Percentiles rank a stretch among this genome's conserved stretches.
phyloP scores from a whole-genome alignment of 2,329 filamentous ascomycete species.

The Trichoderma sp. region DNA sequence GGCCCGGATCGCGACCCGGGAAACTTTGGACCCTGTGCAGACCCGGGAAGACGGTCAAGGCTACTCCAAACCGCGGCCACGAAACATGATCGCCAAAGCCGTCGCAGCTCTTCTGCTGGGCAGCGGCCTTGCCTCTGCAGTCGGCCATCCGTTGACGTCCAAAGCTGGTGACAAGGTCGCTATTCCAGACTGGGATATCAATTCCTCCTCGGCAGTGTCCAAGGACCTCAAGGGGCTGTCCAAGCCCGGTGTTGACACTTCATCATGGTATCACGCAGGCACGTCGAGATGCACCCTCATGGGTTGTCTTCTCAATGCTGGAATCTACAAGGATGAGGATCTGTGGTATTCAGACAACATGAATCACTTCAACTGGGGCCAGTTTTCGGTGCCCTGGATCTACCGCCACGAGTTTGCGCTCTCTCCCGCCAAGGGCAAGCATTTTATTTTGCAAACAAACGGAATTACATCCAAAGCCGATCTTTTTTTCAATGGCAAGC shows the following conservation, averaged over 20 bases:
- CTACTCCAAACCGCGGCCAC: background rate
- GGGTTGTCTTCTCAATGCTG: constrained; percentile 53
- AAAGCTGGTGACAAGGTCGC: constrained; percentile 29
- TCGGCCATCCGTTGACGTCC: constrained; percentile 25
- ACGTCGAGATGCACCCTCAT: constrained; percentile 53
- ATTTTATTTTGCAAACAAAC: constrained; percentile 55
- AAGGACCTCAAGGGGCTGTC: constrained; percentile 42
- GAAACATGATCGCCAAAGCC: constrained; percentile 17
- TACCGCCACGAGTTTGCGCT: constrained; percentile 55
- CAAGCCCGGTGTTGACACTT: constrained; percentile 42
- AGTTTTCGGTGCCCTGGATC: constrained; percentile 56
- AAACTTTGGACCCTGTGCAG: background rate
- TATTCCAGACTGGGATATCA: constrained; percentile 49
- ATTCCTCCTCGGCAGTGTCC: constrained; percentile 41
- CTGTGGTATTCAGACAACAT: constrained; percentile 56
- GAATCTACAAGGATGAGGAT: constrained; percentile 50
- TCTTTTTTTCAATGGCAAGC: constrained; percentile 56
- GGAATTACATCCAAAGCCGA: constrained; percentile 61
- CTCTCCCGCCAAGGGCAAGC: constrained; percentile 31
- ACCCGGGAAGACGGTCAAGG: background rate
- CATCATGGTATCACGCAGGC: constrained; percentile 50
- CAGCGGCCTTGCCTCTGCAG: constrained; percentile 17
- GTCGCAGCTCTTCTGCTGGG: constrained; percentile 15
- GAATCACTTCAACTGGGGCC: constrained; percentile 40
- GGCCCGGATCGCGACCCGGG: background rate